Evolutionary conservation across 2,329 filamentous ascomycete genomes (phyloP), one percentile per base, ranked within the genome.

Genomic region (Epichloe sibirici): DNA sequence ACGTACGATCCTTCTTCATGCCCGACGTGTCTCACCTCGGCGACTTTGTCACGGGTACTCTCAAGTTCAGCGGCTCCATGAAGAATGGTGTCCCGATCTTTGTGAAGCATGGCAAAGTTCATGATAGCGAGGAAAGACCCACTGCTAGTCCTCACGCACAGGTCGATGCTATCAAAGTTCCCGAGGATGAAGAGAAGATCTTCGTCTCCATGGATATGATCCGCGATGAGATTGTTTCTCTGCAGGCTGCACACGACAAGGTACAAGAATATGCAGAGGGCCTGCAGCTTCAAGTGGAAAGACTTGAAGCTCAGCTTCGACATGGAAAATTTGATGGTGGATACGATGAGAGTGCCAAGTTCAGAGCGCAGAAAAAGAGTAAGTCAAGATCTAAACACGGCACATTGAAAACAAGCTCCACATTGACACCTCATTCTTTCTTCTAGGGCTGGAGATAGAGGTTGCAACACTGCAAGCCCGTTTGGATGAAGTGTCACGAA

Each of bases 161-260:
- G 31, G 68, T 80, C n/a, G 74, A 77, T 51, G 72, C 68, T 7
- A 61, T 80, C 21, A 68, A 72, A 47, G 65, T 80, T 8, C 72
- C 76, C 3, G 68, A 75, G 52, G 77, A 78, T 44, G 77, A 80
- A 57, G 73, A 78, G 62, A 73, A 75, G 57, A 79, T 80, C 34
- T 79, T 80, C 56, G 77, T 81, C 42, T 81, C 77, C 8, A 72
- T 80, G 70, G 77, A 80, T 74, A 79, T 79, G 74, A 78, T 81
- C 66, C 74, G 76, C 40, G 73, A 78, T 43, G 77, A 81, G 61
- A 77, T 79, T 44, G 63, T 76, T 49, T 74, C 74, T 53, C 68
- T 81, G 40, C 76, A 78, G 54, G 74, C 78, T 42, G 77, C 79
- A 56, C 75, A 80, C 54, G 76, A 78, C 48, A 70, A 76, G 57